These are phyloP conservation scores for Linum trigynum DNA, from an alignment of 345 rosid genomes.

Conservation along the genomic window DNA sequence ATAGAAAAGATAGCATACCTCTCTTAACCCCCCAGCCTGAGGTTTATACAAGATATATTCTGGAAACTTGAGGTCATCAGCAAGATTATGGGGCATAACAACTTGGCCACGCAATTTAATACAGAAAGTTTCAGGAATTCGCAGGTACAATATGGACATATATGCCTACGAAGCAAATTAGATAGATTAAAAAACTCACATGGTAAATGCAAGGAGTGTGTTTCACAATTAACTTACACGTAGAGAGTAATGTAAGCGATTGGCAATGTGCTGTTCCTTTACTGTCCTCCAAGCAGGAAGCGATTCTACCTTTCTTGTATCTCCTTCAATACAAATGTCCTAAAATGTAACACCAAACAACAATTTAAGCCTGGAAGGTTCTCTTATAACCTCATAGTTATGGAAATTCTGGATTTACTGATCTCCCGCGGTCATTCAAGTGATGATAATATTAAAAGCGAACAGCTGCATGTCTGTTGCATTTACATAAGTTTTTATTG, in stretches of 20 bases:
- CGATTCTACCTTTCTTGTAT: slow-evolving; percentile 30
- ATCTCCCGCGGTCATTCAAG: no score
- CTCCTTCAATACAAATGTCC: slow-evolving; percentile 81
- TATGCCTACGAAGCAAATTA: slow-evolving; percentile 43
- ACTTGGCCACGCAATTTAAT: slow-evolving; percentile 61
- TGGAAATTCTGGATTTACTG: not conserved
- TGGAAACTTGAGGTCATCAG: slow-evolving; percentile 67
- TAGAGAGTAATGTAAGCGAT: slow-evolving; percentile 55
- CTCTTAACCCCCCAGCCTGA: slow-evolving; percentile 47
- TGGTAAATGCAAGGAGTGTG: not conserved
- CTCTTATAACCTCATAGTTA: not conserved
- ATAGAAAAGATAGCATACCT: slow-evolving; percentile 32
- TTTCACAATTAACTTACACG: slow-evolving; percentile 44
- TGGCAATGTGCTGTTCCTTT: slow-evolving; percentile 68
- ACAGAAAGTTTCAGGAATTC: slow-evolving; percentile 60
- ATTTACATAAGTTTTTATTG: no score
- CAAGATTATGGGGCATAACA: slow-evolving; percentile 76
- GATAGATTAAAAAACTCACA: not conserved
- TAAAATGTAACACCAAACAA: slow-evolving; percentile 18
- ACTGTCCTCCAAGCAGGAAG: slow-evolving; percentile 31
- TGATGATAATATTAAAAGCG: no score
- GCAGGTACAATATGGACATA: slow-evolving; percentile 74
- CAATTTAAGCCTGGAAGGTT: slow-evolving; percentile 10
- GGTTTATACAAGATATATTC: slow-evolving; percentile 85
- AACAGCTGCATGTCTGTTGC: no score